phyloP scores from a whole-genome alignment of 129 eudicot species.

The Chrysanthemum lavandulifolium region DNA sequence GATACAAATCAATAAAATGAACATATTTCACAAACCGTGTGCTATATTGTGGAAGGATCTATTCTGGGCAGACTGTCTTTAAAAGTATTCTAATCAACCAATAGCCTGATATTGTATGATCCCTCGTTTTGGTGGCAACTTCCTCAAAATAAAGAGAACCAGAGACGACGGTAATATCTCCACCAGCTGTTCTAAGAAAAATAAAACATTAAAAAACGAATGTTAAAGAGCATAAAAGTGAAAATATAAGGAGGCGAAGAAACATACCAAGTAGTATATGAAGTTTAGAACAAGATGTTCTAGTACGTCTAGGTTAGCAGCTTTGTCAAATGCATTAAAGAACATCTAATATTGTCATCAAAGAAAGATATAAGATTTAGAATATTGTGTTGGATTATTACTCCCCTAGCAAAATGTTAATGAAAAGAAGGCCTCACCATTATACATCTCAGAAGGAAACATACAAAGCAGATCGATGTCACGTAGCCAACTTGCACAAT shows the following conservation, averaged over 20 bases:
- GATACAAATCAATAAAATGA: conserved; percentile 18
- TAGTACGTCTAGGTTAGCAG: conserved; percentile 78
- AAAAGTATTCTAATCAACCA: conserved; percentile 21
- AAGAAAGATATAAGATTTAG: background rate
- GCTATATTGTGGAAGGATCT: too few relatives aligned
- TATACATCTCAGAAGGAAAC: conserved; percentile 82
- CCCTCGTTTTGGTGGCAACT: conserved; percentile 88
- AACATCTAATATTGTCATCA: conserved; percentile 55
- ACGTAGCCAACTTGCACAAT: conserved; percentile 82
- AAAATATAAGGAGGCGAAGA: background rate
- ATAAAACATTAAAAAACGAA: background rate
- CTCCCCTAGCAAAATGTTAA: too few relatives aligned
- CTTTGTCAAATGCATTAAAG: conserved; percentile 70
- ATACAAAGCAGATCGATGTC: conserved; percentile 74
- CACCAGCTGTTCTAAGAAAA: conserved; percentile 53
- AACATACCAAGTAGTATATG: conserved; percentile 66
- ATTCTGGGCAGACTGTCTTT: too few relatives aligned
- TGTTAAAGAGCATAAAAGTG: background rate
- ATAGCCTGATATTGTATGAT: conserved; percentile 72
- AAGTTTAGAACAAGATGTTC: conserved; percentile 80
- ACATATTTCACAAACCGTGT: conserved; percentile 13
- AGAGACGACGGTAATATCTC: conserved; percentile 84
- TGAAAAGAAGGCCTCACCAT: conserved; percentile 57
- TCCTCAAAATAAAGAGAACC: conserved; percentile 81
- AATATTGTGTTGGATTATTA: background rate